Conservation (phyloP, 2,329 filamentous ascomycete species). For the Anthostomella pinea region DNA sequence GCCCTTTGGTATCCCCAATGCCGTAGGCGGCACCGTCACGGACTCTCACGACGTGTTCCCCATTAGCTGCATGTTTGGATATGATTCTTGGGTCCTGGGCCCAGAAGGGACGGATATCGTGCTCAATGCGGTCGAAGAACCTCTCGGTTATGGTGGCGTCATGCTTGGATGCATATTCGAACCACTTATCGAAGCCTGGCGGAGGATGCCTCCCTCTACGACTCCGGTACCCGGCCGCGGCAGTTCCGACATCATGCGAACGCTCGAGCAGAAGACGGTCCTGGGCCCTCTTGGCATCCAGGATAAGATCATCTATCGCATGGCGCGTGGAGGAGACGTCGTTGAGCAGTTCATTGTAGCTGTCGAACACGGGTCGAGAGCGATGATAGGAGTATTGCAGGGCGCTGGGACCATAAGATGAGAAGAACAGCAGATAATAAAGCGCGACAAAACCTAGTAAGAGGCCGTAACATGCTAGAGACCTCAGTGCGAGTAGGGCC, state of each 20-base stretch:
- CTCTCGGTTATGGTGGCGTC: constrained; percentile 58
- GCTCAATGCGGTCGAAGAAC: constrained; percentile 62
- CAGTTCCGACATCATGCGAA: constrained; percentile 46
- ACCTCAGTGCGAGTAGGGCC: no score
- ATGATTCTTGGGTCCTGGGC: constrained; percentile 43
- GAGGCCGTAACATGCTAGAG: no score
- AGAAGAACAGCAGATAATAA: background rate
- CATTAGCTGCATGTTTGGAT: constrained; percentile 35
- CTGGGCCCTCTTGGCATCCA: background rate
- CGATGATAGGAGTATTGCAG: background rate
- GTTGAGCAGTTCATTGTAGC: background rate
- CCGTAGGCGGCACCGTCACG: constrained; percentile 40
- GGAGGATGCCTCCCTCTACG: constrained; percentile 59
- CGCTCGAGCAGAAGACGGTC: constrained; percentile 34
- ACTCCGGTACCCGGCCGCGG: constrained; percentile 52
- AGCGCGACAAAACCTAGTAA: background rate
- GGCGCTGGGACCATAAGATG: background rate
- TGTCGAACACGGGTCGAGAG: background rate
- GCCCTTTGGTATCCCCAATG: constrained; percentile 28
- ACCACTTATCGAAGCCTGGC: constrained; percentile 59
- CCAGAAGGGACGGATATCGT: constrained; percentile 61
- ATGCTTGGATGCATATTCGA: constrained; percentile 47
- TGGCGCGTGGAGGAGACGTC: background rate
- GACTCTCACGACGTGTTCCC: constrained; percentile 43
- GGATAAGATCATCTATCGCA: constrained; percentile 5